Conservation (phyloP, 345 rosid species). For the Lepidium africanum region DNA sequence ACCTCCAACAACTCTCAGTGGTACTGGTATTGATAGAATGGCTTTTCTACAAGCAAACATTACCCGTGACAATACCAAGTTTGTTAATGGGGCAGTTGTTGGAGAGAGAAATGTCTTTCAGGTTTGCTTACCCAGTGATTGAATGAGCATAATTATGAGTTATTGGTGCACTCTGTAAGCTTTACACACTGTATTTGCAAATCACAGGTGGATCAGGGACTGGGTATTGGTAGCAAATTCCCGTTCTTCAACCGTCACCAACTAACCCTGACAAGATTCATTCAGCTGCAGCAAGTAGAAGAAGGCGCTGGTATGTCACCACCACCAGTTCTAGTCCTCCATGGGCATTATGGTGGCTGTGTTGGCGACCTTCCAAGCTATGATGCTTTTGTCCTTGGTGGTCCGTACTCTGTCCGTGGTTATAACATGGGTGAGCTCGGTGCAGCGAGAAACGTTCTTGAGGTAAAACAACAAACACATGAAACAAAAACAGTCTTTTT, state of each 20-base stretch:
- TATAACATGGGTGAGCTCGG: slow-evolving; percentile 99
- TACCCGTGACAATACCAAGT: slow-evolving; percentile 95
- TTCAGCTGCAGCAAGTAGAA: slow-evolving; percentile 77
- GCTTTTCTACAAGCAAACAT: slow-evolving; percentile 90
- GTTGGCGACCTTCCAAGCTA: slow-evolving; percentile 98
- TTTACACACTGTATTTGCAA: slow-evolving; percentile 7
- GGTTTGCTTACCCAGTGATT: slow-evolving; percentile 37
- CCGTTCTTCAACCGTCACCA: slow-evolving; percentile 98
- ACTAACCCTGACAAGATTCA: slow-evolving; percentile 70
- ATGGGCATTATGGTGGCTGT: slow-evolving; percentile 98
- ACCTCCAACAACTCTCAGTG: slow-evolving; percentile 98
- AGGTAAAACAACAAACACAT: slow-evolving; percentile 40
- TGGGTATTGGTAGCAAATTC: slow-evolving; percentile 89
- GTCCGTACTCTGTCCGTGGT: slow-evolving; percentile 96
- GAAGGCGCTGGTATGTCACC: slow-evolving; percentile 82
- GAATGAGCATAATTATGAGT: not conserved
- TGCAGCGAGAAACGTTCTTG: slow-evolving; percentile 75
- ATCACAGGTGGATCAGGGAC: slow-evolving; percentile 92
- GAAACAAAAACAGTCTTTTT: not conserved
- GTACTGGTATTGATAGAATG: slow-evolving; percentile 89
- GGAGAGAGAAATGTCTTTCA: slow-evolving; percentile 96
- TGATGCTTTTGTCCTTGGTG: slow-evolving; percentile 97
- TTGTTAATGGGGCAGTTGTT: slow-evolving; percentile 92
- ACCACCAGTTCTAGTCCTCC: slow-evolving; percentile 87
- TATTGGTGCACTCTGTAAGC: not conserved